A percentile compares a stretch with the other conserved stretches of the same genome.
Conservation (phyloP, 1,284 basidiomycete species). For the Cryptococcus sp. region DNA sequence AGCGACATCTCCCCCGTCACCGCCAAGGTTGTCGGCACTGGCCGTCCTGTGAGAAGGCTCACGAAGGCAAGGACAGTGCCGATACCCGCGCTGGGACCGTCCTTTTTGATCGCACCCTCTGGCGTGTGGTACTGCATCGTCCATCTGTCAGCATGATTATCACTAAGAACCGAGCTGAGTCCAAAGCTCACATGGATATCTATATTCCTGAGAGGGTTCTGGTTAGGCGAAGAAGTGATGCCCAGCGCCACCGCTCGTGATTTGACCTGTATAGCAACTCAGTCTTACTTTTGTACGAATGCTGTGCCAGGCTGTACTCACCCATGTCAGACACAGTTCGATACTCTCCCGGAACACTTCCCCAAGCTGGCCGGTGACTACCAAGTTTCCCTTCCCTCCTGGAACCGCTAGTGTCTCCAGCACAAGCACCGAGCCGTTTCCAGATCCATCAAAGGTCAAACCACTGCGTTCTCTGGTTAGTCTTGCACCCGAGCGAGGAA, state of each 20-base stretch:
- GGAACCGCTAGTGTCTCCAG: constrained; percentile 40
- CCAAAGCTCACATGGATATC: constrained; percentile 62
- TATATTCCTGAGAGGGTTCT: constrained; percentile 51
- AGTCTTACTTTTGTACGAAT: neutral
- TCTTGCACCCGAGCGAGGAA: neutral
- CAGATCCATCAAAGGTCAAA: constrained; percentile 57
- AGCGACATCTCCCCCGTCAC: constrained; percentile 94
- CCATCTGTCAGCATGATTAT: neutral
- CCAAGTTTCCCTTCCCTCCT: constrained; percentile 35
- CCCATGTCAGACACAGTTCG: constrained; percentile 67
- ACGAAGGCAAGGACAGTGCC: constrained; percentile 86
- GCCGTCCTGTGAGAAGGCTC: constrained; percentile 75
- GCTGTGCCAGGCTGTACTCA: neutral
- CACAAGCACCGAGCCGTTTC: constrained; percentile 78
- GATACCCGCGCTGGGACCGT: constrained; percentile 91
- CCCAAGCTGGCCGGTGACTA: constrained; percentile 80
- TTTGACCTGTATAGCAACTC: constrained; percentile 57
- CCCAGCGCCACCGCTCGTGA: constrained; percentile 78
- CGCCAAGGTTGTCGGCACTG: constrained; percentile 74
- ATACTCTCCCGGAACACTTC: constrained; percentile 94
- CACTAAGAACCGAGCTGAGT: neutral
- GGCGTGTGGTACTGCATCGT: constrained; percentile 81
- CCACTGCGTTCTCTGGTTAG: constrained; percentile 19
- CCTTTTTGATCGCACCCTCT: constrained; percentile 91
- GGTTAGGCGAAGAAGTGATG: constrained; percentile 56